These are phyloP conservation scores for Viola odorata DNA, from an alignment of 345 rosid genomes.

Conservation along the genomic window DNA sequence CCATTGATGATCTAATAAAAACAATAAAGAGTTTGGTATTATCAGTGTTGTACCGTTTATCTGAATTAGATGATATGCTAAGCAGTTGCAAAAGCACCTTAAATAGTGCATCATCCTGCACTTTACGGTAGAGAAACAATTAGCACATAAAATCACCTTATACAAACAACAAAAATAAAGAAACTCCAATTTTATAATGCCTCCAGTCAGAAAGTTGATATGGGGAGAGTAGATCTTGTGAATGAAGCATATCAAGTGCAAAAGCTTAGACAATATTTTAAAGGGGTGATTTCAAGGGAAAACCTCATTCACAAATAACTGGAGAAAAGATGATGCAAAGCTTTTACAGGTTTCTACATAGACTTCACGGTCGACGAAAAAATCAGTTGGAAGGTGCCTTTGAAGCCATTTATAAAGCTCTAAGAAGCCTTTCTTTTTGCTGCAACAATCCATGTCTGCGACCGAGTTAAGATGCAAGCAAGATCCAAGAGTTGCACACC, in stretches of 20 bases:
- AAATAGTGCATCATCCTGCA: slow-evolving; percentile 82
- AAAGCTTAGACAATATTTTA: neutral
- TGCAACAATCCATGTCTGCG: slow-evolving; percentile 17
- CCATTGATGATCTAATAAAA: neutral
- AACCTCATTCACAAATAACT: slow-evolving; percentile 72
- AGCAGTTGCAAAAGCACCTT: slow-evolving; percentile 68
- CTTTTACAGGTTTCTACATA: slow-evolving; percentile 37
- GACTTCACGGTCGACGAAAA: slow-evolving; percentile 23
- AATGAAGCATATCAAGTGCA: neutral
- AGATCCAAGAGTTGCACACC: slow-evolving; percentile 20
- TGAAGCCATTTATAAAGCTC: slow-evolving; percentile 65
- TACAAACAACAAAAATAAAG: neutral
- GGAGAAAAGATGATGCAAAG: slow-evolving; percentile 60
- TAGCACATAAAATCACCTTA: slow-evolving; percentile 8
- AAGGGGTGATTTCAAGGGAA: slow-evolving; percentile 5
- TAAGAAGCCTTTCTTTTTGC: slow-evolving; percentile 40
- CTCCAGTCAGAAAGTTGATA: neutral
- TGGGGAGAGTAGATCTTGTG: neutral
- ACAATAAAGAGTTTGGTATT: slow-evolving; percentile 14
- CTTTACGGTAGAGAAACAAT: slow-evolving; percentile 12
- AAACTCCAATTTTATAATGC: neutral
- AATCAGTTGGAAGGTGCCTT: slow-evolving; percentile 31
- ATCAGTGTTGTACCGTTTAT: slow-evolving; percentile 41
- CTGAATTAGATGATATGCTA: slow-evolving; percentile 30
- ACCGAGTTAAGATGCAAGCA: slow-evolving; percentile 19